These are phyloP conservation scores for Meyerozyma sp. DNA, from an alignment of 1,139 yeast genomes.

Conservation along the genomic window DNA sequence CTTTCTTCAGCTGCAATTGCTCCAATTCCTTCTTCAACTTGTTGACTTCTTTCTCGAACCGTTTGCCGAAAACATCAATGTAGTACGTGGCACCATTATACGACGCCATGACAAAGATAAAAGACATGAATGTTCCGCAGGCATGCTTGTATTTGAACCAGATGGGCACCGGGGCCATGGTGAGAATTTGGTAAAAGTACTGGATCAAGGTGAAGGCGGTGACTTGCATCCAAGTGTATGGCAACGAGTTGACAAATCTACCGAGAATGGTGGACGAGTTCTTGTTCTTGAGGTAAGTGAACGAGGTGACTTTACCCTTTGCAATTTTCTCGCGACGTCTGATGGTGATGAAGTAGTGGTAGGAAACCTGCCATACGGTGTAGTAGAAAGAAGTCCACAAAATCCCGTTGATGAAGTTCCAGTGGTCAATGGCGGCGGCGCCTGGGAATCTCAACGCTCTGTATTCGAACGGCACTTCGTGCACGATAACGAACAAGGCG, in stretches of 20 bases:
- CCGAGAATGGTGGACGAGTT: conserved; percentile 65
- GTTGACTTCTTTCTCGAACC: conserved; percentile 77
- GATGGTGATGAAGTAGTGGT: conserved; percentile 89
- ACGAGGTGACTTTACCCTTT: conserved; percentile 83
- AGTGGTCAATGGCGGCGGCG: conserved; percentile 56
- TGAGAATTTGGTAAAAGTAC: conserved; percentile 78
- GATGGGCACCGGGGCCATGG: conserved; percentile 86
- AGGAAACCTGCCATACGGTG: conserved; percentile 84
- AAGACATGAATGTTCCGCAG: conserved; percentile 62
- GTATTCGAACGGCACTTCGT: conserved; percentile 59
- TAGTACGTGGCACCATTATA: conserved; percentile 95
- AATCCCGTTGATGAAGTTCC: conserved; percentile 72
- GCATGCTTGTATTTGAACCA: conserved; percentile 70
- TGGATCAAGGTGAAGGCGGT: conserved; percentile 83
- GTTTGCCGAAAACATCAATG: conserved; percentile 83
- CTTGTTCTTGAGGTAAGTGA: conserved; percentile 73
- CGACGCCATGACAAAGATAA: conserved; percentile 72
- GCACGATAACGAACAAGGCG: conserved; percentile 82
- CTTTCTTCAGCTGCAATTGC: conserved; percentile 37
- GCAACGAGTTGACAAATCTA: conserved; percentile 73
- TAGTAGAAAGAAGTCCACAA: conserved; percentile 80
- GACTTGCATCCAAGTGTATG: conserved; percentile 78
- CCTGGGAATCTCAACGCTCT: conserved; percentile 69
- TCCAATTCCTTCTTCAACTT: conserved; percentile 66
- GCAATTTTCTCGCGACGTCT: conserved; percentile 73